phyloP scores from a whole-genome alignment of 169 alveolate species.

The Plasmodium falciparum region DNA sequence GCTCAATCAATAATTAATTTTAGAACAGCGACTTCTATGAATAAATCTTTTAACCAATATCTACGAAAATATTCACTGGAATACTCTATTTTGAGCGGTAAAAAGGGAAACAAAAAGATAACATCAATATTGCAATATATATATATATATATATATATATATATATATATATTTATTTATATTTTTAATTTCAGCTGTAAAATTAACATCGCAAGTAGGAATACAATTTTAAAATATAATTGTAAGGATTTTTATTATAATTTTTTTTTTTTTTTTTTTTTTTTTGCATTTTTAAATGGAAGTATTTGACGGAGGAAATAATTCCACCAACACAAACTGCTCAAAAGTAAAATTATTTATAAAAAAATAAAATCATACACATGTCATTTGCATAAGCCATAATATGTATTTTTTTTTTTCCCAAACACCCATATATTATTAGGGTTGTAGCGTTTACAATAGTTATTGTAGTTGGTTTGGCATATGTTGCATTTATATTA shows the following conservation, averaged over 20 bases:
- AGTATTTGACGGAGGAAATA: conserved; percentile 63
- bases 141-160: too few species aligned
- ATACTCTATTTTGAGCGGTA: conserved; percentile 68
- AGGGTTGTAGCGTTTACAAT: conserved; percentile 76
- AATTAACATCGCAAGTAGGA: conserved; percentile 57
- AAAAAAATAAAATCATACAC: too few species aligned
- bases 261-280: not conserved
- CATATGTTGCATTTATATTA: conserved; percentile 60
- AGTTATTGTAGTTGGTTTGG: conserved; percentile 50
- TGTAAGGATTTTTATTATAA: not conserved
- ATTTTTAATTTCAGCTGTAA: conserved; percentile 25
- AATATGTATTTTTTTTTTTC: too few species aligned
- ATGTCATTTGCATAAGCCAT: too few species aligned
- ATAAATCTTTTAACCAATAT: conserved; percentile 54
- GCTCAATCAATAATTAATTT: conserved; percentile 62
- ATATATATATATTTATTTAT: conserved; percentile 4
- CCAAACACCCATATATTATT: not conserved
- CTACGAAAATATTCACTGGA: conserved; percentile 63
- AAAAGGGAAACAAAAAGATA: not conserved
- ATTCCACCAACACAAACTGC: conserved; percentile 74
- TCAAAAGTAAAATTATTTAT: conserved; percentile 30
- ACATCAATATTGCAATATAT: too few species aligned
- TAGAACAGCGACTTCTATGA: conserved; percentile 72
- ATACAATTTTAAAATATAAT: not conserved
- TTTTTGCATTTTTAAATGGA: too few species aligned